These are phyloP conservation scores for Verticillium isaacii DNA, from an alignment of 2,329 filamentous ascomycete species.

Conservation along the genomic window DNA sequence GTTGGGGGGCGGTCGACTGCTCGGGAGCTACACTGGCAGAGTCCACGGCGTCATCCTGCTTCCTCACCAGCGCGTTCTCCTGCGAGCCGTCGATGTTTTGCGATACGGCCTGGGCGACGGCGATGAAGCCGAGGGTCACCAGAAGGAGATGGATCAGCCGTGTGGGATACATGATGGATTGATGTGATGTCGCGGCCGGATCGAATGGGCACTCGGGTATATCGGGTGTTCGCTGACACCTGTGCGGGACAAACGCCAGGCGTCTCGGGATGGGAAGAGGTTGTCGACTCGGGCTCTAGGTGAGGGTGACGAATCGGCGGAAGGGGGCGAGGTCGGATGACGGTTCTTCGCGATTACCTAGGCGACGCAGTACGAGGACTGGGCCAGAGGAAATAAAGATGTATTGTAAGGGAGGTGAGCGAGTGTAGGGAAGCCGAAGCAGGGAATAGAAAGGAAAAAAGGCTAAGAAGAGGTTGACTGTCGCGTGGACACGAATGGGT, in stretches of 20 bases:
- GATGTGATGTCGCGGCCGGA: background rate
- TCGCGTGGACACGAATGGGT: background rate
- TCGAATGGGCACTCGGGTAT: background rate
- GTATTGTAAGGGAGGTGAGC: background rate
- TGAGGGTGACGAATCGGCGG: slow-evolving; percentile 2
- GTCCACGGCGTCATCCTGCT: slow-evolving; percentile 3
- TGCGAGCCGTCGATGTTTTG: slow-evolving; percentile 14
- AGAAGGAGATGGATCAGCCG: slow-evolving; percentile 42
- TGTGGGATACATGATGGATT: slow-evolving; percentile 40
- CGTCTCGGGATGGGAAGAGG: background rate
- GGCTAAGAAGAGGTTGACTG: background rate
- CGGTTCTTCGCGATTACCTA: background rate
- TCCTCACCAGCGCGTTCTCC: slow-evolving; percentile 4
- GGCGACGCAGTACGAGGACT: background rate
- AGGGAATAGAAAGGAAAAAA: background rate
- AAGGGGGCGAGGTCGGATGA: background rate
- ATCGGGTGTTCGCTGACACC: background rate
- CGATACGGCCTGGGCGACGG: slow-evolving; percentile 38
- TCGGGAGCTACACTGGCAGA: background rate
- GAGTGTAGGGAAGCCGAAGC: slow-evolving; percentile 1
- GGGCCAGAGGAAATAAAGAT: background rate
- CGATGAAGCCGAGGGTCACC: slow-evolving; percentile 41
- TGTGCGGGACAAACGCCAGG: background rate
- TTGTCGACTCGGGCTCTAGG: background rate
- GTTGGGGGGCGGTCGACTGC: background rate